These are phyloP conservation scores for Psilocybe cyanescens DNA, from an alignment of 768 basidiomycete genomes.

Conservation along the genomic window DNA sequence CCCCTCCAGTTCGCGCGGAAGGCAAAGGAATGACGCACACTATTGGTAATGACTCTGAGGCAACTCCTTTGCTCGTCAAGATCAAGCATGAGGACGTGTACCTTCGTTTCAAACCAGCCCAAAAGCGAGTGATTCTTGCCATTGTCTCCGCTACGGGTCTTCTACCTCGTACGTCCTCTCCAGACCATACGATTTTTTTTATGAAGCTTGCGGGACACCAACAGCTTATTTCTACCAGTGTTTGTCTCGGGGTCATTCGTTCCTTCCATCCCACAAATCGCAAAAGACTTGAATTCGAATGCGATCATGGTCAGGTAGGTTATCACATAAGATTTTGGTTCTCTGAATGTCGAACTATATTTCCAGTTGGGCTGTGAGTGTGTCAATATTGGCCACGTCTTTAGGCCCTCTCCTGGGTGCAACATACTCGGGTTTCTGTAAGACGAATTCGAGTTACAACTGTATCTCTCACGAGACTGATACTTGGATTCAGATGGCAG, in stretches of 20 bases:
- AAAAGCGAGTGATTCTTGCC: conserved; percentile 19
- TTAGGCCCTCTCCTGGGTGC: conserved; percentile 32
- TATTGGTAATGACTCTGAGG: conserved; percentile 5
- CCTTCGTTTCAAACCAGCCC: conserved; percentile 19
- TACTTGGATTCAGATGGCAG: conserved; percentile 56
- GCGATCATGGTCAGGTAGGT: conserved; percentile 23
- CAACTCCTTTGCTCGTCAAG: conserved; percentile 10
- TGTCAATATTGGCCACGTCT: conserved; percentile 34
- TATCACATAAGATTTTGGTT: neutral
- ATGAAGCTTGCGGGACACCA: neutral
- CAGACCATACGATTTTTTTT: neutral
- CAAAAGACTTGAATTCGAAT: conserved; percentile 25
- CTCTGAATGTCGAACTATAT: neutral
- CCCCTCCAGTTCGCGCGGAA: neutral
- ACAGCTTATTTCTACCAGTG: conserved; percentile 2
- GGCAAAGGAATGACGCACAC: neutral
- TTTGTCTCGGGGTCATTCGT: conserved; percentile 28
- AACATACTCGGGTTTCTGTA: conserved; percentile 39
- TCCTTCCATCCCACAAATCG: conserved; percentile 28
- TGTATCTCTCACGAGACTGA: neutral
- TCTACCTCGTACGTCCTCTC: conserved; percentile 15
- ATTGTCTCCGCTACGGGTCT: conserved; percentile 20
- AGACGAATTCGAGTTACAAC: conserved; percentile 4
- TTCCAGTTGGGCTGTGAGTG: conserved; percentile 32
- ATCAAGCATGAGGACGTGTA: conserved; percentile 21